Evolutionary conservation across 176 grass and related monocot genomes (phyloP).

Genomic region (Thinopyrum elongatum): DNA sequence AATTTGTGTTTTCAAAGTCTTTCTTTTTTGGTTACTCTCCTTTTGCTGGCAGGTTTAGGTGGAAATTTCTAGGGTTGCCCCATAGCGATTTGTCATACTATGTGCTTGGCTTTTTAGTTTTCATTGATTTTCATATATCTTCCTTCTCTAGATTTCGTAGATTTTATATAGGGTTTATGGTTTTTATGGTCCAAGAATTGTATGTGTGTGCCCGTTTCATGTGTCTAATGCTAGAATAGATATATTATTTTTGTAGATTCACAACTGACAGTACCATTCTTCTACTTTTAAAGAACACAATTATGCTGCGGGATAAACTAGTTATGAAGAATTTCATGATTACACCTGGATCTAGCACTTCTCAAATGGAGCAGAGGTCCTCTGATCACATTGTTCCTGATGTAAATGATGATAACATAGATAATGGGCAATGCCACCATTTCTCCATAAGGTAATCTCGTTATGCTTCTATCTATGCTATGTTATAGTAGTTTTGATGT

Average conservation of each 20-base stretch:
- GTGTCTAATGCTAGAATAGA: background rate
- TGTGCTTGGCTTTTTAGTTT: too few species aligned
- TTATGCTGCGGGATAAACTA: background rate
- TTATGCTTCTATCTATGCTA: background rate
- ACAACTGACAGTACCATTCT: background rate
- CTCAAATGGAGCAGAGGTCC: background rate
- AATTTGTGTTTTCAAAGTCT: too few species aligned
- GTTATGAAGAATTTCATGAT: background rate
- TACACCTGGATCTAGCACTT: background rate
- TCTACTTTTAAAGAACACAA: background rate
- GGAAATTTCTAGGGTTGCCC: too few species aligned
- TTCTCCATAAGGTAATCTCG: slow-evolving; percentile 2
- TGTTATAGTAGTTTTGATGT: background rate
- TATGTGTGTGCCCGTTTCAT: background rate
- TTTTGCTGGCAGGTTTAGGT: too few species aligned
- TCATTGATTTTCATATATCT: too few species aligned
- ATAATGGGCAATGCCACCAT: background rate
- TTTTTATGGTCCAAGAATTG: background rate
- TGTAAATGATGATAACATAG: background rate
- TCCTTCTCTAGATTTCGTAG: too few species aligned
- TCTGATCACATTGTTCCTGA: background rate
- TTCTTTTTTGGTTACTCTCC: too few species aligned
- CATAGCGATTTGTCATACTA: too few species aligned
- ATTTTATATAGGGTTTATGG: too few species aligned
- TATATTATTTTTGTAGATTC: background rate